Conservation (phyloP, 2,329 filamentous ascomycete genomes). For the Xylaria sp. region DNA sequence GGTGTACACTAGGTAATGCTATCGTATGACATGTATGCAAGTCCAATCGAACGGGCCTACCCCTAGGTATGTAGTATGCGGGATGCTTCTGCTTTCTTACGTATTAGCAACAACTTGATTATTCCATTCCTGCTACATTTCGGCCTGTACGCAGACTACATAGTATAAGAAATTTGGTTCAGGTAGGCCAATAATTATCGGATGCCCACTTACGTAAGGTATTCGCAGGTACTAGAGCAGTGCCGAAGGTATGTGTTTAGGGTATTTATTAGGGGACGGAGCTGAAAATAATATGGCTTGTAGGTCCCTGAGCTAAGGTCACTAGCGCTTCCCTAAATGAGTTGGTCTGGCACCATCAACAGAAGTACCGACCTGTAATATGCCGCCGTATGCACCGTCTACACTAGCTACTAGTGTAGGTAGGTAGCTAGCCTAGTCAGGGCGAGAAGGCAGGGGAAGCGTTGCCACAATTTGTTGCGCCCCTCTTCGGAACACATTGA, state of each 20-base stretch:
- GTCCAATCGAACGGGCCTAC: background rate
- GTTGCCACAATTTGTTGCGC: slow-evolving; percentile 11
- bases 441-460: slow-evolving; percentile 3
- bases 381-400: background rate
- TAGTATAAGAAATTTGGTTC: background rate
- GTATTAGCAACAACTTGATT: background rate
- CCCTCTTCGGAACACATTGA: slow-evolving; percentile 22
- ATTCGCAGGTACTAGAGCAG: background rate
- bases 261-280: no score
- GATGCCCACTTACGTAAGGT: background rate
- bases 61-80: background rate
- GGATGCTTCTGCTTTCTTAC: background rate
- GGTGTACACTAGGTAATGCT: background rate
- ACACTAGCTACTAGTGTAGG: no score
- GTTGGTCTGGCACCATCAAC: background rate
- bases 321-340: slow-evolving; percentile 3
- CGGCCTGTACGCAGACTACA: background rate
- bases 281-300: slow-evolving; percentile 3
- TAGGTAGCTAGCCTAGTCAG: background rate
- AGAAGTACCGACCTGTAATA: slow-evolving; percentile 1
- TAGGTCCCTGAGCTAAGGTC: background rate
- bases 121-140: background rate
- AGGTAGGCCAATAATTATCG: background rate
- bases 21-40: background rate
- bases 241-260: no score